phyloP scores from a whole-genome alignment of 768 basidiomycete species.

The Serendipita sp. region DNA sequence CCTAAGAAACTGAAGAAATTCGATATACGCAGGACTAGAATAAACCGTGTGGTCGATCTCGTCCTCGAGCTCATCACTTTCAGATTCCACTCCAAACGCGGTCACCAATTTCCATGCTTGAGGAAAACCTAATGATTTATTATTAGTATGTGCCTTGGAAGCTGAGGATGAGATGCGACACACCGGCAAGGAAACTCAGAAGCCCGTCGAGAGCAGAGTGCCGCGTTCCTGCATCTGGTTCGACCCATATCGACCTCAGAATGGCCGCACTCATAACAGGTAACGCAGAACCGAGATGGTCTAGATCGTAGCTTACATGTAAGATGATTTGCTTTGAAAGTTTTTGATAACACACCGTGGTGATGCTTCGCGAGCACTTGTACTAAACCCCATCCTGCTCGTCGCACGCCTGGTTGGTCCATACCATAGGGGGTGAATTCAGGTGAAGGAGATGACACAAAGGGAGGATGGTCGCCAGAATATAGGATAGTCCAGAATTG shows the following conservation, averaged over 20 bases:
- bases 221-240: constrained; percentile 56
- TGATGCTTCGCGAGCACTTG: constrained; percentile 28
- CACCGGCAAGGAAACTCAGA: constrained; percentile 57
- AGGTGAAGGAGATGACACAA: constrained; percentile 17
- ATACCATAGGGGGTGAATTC: constrained; percentile 36
- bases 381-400: constrained; percentile 49
- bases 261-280: constrained; percentile 24
- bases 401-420: constrained; percentile 55
- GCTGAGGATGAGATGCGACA: constrained; percentile 11
- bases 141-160: background rate
- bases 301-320: constrained; percentile 23
- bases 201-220: constrained; percentile 52
- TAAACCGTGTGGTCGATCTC: constrained; percentile 22
- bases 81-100: constrained; percentile 21
- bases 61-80: constrained; percentile 20
- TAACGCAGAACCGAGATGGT: constrained; percentile 26
- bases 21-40: constrained; percentile 32
- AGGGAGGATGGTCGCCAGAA: constrained; percentile 28
- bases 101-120: constrained; percentile 45
- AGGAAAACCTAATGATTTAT: constrained; percentile 34
- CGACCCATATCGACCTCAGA: constrained; percentile 52
- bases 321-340: background rate
- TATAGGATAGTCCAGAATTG: constrained; percentile 46
- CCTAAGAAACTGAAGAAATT: constrained; percentile 67
- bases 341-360: constrained; percentile 25